Percentiles rank a stretch among this genome's conserved stretches.
Conservation (phyloP, 2,329 filamentous ascomycete species). For the Diaporthe citrichinensis region DNA sequence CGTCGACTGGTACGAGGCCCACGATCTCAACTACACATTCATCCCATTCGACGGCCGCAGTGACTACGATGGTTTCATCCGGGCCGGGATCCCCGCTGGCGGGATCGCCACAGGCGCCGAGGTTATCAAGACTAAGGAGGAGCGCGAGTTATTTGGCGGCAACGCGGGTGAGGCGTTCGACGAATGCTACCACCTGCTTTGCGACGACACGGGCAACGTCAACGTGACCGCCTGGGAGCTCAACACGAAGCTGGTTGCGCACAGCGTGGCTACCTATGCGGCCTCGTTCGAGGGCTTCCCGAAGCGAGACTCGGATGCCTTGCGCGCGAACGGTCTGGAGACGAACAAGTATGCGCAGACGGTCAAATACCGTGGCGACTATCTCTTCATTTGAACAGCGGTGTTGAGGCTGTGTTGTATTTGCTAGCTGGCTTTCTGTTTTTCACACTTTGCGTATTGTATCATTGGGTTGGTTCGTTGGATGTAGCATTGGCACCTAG, state of each 20-base stretch:
- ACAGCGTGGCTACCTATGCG: conserved; percentile 43
- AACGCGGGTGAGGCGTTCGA: conserved; percentile 73
- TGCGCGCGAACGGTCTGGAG: neutral
- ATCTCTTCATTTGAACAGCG: conserved; percentile 38
- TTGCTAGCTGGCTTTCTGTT: neutral
- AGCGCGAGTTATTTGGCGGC: conserved; percentile 79
- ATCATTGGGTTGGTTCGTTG: neutral
- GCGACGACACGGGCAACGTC: conserved; percentile 71
- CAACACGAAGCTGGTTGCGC: conserved; percentile 63
- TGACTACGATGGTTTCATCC: conserved; percentile 85
- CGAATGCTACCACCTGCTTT: conserved; percentile 73
- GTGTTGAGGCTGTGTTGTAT: neutral
- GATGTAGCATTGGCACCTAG: conserved; percentile 13
- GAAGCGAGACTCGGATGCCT: conserved; percentile 33
- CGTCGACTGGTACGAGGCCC: conserved; percentile 73
- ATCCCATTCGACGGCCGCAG: conserved; percentile 84
- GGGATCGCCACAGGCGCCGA: conserved; percentile 86
- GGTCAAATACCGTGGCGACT: conserved; percentile 39
- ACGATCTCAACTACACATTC: conserved; percentile 76
- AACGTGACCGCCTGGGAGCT: conserved; percentile 72
- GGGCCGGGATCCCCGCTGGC: conserved; percentile 79
- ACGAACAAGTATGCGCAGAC: conserved; percentile 39
- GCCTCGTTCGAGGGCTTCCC: conserved; percentile 43
- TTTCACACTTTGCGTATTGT: neutral
- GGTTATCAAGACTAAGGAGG: conserved; percentile 78